A percentile compares a stretch with the other conserved stretches of the same genome.
Conservation (phyloP, 2,329 filamentous ascomycete species). For the Calonectria leucothoes region DNA sequence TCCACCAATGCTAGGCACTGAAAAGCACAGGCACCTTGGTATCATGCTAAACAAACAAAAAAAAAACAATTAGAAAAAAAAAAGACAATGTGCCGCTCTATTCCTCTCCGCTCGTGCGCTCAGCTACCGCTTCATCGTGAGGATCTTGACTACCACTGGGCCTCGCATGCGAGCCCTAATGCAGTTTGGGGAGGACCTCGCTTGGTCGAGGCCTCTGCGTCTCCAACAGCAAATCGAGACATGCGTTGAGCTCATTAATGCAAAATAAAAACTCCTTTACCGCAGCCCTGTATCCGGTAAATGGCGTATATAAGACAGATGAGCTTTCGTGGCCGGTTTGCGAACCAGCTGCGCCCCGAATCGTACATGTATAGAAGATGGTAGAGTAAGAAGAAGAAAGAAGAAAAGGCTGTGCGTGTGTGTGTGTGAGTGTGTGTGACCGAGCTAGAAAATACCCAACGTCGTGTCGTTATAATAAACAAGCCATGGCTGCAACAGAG, state of each 20-base stretch:
- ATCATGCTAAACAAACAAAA: constrained; percentile 17
- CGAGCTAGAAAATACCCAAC: neutral
- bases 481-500: neutral
- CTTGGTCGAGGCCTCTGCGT: neutral
- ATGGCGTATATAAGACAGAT: constrained; percentile 6
- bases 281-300: constrained; percentile 4
- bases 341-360: constrained; percentile 4
- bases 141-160: neutral
- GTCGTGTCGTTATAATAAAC: neutral
- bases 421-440: too few species aligned
- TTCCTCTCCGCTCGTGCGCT: neutral
- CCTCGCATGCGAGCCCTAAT: neutral
- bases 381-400: neutral
- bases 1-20: constrained; percentile 6
- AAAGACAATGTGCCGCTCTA: constrained; percentile 8
- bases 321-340: neutral
- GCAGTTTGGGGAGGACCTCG: neutral
- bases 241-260: neutral
- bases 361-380: constrained; percentile 9
- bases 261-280: neutral
- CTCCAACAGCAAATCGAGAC: neutral
- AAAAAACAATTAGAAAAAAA: neutral
- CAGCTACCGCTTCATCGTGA: neutral
- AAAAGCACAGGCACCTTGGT: constrained; percentile 15
- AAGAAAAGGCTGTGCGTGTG: neutral